These are phyloP conservation scores for Aureoboletus auriporus DNA, from an alignment of 768 basidiomycete species.

Conservation along the genomic window DNA sequence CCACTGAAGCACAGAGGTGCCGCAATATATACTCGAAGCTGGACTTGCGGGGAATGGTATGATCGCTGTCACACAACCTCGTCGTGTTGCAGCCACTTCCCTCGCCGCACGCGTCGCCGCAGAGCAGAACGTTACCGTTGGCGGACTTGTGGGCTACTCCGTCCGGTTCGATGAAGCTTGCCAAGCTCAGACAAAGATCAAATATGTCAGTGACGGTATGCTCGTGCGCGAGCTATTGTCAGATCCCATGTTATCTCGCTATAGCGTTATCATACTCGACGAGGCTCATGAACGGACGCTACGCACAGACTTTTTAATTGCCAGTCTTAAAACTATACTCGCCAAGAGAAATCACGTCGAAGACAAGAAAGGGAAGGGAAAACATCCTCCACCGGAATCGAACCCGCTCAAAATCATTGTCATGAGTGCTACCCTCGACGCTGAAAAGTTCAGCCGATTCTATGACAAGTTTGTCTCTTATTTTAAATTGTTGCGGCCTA, in stretches of 20 bases:
- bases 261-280: conserved; percentile 88
- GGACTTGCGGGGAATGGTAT: conserved; percentile 66
- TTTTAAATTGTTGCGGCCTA: neutral
- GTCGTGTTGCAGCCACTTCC: conserved; percentile 91
- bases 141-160: conserved; percentile 84
- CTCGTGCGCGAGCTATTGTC: conserved; percentile 87
- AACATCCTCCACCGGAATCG: conserved; percentile 31
- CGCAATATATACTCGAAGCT: conserved; percentile 89
- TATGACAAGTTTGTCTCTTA: conserved; percentile 63
- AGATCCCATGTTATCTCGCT: conserved; percentile 71
- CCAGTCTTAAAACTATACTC: conserved; percentile 83
- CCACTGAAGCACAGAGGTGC: conserved; percentile 68
- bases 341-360: conserved; percentile 49
- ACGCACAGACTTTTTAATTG: conserved; percentile 90
- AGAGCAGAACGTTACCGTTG: conserved; percentile 73
- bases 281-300: conserved; percentile 97
- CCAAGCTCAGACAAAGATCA: conserved; percentile 74
- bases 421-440: conserved; percentile 98
- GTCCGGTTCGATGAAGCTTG: conserved; percentile 92
- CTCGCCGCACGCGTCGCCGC: conserved; percentile 88
- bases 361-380: conserved; percentile 45
- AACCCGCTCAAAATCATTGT: conserved; percentile 87
- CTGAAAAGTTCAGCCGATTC: conserved; percentile 89
- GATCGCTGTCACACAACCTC: conserved; percentile 93
- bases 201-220: conserved; percentile 98